phyloP scores from a whole-genome alignment of 495 filamentous ascomycete species.

The Cladorrhinum samala region DNA sequence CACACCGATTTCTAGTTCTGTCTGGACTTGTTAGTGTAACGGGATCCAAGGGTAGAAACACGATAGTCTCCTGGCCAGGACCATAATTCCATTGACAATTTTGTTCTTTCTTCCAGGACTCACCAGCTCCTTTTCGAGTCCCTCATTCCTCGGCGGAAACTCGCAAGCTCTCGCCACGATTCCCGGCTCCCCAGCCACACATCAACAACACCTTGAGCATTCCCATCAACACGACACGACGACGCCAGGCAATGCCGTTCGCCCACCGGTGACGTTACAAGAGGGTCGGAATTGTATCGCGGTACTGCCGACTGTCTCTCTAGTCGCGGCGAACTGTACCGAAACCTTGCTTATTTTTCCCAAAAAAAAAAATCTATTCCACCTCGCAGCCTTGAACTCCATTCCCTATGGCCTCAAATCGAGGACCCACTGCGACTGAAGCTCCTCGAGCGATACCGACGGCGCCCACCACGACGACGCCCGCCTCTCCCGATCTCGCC shows the following conservation, averaged over 20 bases:
- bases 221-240: slow-evolving; percentile 14
- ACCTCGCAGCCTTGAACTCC: not conserved
- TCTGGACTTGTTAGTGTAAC: not conserved
- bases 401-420: slow-evolving; percentile 39
- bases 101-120: not conserved
- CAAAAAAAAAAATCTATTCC: not conserved
- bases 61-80: no score
- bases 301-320: not conserved
- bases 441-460: slow-evolving; percentile 34
- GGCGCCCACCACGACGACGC: slow-evolving; percentile 20
- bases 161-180: slow-evolving; percentile 44
- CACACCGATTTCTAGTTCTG: not conserved
- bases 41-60: not conserved
- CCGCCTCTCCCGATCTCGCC: slow-evolving; percentile 25
- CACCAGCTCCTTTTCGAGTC: not conserved
- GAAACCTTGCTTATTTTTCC: not conserved
- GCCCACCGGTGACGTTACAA: slow-evolving; percentile 28
- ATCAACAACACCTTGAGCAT: slow-evolving; percentile 28
- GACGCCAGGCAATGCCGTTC: slow-evolving; percentile 35
- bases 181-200: slow-evolving; percentile 49
- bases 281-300: slow-evolving; percentile 8
- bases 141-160: not conserved
- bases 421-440: slow-evolving; percentile 39
- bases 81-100: no score
- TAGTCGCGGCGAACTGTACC: not conserved